Evolutionary conservation across 225 moss, liverwort and hornwort species (phyloP), one percentile per base, ranked within the genome.

Genomic region (Asterella californica): DNA sequence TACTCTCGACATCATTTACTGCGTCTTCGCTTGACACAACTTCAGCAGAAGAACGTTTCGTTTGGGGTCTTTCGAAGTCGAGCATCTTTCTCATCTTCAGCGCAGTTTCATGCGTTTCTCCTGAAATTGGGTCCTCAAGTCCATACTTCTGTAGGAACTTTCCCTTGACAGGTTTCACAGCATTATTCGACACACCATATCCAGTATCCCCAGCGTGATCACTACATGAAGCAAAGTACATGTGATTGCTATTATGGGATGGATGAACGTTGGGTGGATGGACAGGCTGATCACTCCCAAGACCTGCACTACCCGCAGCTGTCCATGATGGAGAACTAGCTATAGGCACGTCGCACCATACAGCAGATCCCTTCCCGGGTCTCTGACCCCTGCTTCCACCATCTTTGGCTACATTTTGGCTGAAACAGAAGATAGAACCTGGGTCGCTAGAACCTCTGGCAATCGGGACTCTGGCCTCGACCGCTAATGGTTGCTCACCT

Each of bases 281-380:
- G 14, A 60, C 38, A 61, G 78, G 15, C 57, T 61, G 76, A n/a
- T 76, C 76, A 46, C 34, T 57, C 14, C 75, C 32, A 32, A 50
- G 25, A 53, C 57, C 55, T 54, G 25, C 38, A 12, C 37, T 78
- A 67, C 74, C 48, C 19, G 54, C 62, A 71, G 83, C 83, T 74
- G 92, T 75, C 75, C 75, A 75, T 34, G 94, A 90, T 71, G 89
- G 89, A 15, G 90, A 84, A 74, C 81, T 87, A 72, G 91, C 89
- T 50, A 92, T 88, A 65, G 96, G 96, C 27, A 94, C 96, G 77
- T 96, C 96, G 79, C 85, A 90, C 96, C 94, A 96, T 52, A 90
- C 81, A 83, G 92, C 88, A 73, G 85, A 83, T 59, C 65, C 79
- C 79, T 54, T 71, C 42, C 77, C 71, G 27, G 55, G 15, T 42